Evolutionary conservation across 2,329 filamentous ascomycete species (phyloP), one percentile per base, ranked within the genome.

Genomic region (Fonsecaea monophora): DNA sequence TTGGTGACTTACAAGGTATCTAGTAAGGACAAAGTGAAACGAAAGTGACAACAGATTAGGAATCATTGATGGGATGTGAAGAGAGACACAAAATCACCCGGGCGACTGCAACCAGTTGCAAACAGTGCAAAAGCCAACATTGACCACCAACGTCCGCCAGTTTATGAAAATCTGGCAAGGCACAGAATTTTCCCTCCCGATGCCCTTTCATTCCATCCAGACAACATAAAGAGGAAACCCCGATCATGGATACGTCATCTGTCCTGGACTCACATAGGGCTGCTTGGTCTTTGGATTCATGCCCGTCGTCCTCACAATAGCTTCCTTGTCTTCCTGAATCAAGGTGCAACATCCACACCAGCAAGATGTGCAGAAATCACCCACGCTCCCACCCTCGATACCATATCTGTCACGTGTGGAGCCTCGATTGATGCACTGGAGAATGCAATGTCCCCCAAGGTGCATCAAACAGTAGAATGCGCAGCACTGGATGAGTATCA

Each of bases 251-350:
- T 70, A 71, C 15, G 53, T 59, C 66, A 69, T 70, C 56, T 69
- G 65, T 18, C 53, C 57, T 34, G 66, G 68, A 32, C 68, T 64
- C 6, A 48, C 40, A 45, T 72, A 72, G 3, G 66, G 57, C 38
- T 70, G 59, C 30, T 73, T 68, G 8, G 70, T 72, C 64, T 68
- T 72, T 2, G 70, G 70, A 60, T 73, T 56, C 25, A 68, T 70
- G 40, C 71, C 71, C n/a, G 69, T 72, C 9, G 50, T 65, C 37
- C 71, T 55, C 13, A 73, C 67, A 32, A 71, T 64, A 12, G 74
- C 81, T 73, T 88, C 86, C 70, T 86, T 85, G 73, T 87, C 85
- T 64, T 87, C 81, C 78, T 89, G 86, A 69, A 87, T 80, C 65
- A 87, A 75, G 5, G 81, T 79, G 72, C 86, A 88, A 80, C 85